Conservation (phyloP, 2,329 filamentous ascomycete genomes). For the Pseudonectria buxi region DNA sequence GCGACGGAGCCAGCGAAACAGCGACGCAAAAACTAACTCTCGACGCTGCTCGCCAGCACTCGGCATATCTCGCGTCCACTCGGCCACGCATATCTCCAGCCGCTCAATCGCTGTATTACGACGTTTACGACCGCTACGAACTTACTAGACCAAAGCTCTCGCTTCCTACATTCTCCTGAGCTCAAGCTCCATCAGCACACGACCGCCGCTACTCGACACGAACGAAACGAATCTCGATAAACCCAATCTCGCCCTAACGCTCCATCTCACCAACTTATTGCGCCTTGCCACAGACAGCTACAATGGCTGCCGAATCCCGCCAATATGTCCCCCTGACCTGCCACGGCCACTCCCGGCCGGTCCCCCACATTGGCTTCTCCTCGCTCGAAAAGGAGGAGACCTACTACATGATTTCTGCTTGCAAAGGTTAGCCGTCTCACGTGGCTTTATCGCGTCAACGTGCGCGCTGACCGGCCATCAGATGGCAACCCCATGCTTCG, state of each 20-base stretch:
- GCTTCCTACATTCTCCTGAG: background rate
- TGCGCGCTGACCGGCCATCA: slow-evolving; percentile 31
- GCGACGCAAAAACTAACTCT: background rate
- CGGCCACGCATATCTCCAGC: slow-evolving; percentile 9
- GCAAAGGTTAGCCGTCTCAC: slow-evolving; percentile 58
- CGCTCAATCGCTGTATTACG: slow-evolving; percentile 17
- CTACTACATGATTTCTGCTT: slow-evolving; percentile 90
- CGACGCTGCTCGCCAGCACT: too few relatives aligned
- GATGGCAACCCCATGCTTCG: slow-evolving; percentile 98
- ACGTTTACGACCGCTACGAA: slow-evolving; percentile 24
- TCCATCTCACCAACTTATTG: slow-evolving; percentile 1
- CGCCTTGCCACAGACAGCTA: slow-evolving; percentile 5
- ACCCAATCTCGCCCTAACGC: slow-evolving; percentile 5
- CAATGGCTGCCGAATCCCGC: slow-evolving; percentile 34
- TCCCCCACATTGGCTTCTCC: slow-evolving; percentile 88
- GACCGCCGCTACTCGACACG: too few relatives aligned
- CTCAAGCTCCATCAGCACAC: background rate
- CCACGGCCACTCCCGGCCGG: slow-evolving; percentile 87
- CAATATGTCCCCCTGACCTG: slow-evolving; percentile 84
- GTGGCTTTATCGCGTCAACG: slow-evolving; percentile 4
- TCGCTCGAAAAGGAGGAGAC: slow-evolving; percentile 72
- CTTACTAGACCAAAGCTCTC: slow-evolving; percentile 1
- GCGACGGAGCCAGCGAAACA: background rate
- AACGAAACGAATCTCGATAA: background rate
- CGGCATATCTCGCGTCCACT: background rate